Base-by-base conservation (phyloP, 1,284 basidiomycete genomes). In the Ustilago curta region DNA sequence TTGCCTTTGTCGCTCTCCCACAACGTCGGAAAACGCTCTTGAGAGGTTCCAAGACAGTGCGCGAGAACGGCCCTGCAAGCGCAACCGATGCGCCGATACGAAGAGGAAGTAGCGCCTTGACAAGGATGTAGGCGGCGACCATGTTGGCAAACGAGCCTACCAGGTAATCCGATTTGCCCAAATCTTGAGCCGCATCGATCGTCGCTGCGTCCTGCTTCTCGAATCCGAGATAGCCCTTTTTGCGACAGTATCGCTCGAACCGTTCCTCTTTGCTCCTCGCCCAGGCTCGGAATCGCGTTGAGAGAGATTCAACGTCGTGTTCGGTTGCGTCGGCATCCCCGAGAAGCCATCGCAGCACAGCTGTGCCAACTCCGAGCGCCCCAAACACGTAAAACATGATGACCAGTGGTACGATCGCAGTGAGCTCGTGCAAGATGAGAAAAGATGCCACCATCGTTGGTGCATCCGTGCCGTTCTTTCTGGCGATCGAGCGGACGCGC, bases 401-500 rank as follows among this genome's bases (percentile, higher is more conserved):
- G 3, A 91, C 87, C 31, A 96, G 87, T 1, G 94, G 94, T 0
- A 91, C 86, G 59, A 96, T 81, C 0, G 94, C 94, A 0, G 93
- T 95, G 16, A 94, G 78, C 84, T 97, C 95, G 84, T 97, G 95
- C 8, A 97, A 87, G 54, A 95, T 86, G 2, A 90, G 89, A 80
- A 97, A 96, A 0, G 93, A 93, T 39, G 92, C 77, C 4, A 91
- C 84, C 54, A 97, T 88, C 2, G 93, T 93, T 0, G 93, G 88
- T 0, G 95, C 85, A 8, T 93, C 91, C 1, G 91, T 88, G 18
- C 91, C 89, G 32, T 69, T 77, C 44, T 59, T 54, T 27, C 44
- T 43, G 0, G 83, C 79, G 12, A 70, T 56, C 37, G 69, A 59
- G 21, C 74, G 70, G 11, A 84, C 63, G 18, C 60, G 60, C 27